phyloP scores from a whole-genome alignment of 805 yeast genomes.

The Yarrowia bubula region DNA sequence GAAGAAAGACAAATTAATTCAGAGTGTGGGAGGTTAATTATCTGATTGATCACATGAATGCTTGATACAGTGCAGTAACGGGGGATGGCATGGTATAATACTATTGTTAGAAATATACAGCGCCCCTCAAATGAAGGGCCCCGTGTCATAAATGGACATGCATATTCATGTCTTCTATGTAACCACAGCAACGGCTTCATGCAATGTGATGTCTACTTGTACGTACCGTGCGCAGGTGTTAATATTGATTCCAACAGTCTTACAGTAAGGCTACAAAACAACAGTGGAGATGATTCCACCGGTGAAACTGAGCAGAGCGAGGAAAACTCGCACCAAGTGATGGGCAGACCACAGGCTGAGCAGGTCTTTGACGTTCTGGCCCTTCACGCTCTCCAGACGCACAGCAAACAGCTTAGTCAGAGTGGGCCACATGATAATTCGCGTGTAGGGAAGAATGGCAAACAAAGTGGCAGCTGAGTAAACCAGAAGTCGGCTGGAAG shows the following conservation, averaged over 20 bases:
- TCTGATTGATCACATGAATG: too few species aligned
- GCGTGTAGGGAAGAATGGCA: conserved; percentile 10
- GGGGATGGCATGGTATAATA: too few species aligned
- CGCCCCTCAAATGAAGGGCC: too few species aligned
- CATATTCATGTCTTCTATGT: neutral
- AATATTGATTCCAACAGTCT: neutral
- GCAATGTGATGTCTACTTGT: too few species aligned
- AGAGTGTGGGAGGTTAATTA: neutral
- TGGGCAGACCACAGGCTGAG: conserved; percentile 8
- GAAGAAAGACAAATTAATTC: neutral
- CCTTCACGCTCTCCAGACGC: neutral
- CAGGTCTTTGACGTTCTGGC: conserved; percentile 11
- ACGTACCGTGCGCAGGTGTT: too few species aligned
- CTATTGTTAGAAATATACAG: too few species aligned
- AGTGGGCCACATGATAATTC: conserved; percentile 11
- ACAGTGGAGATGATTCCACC: neutral
- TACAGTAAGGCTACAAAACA: neutral
- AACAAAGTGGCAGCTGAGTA: neutral
- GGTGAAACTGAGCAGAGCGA: neutral
- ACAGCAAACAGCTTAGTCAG: conserved; percentile 8
- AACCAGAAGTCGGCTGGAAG: conserved; percentile 5
- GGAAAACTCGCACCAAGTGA: conserved; percentile 5
- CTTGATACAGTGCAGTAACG: too few species aligned
- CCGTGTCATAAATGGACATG: neutral
- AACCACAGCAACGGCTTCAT: neutral